Conservation (phyloP, 768 basidiomycete species). For the Rossbeevera mucosa region DNA sequence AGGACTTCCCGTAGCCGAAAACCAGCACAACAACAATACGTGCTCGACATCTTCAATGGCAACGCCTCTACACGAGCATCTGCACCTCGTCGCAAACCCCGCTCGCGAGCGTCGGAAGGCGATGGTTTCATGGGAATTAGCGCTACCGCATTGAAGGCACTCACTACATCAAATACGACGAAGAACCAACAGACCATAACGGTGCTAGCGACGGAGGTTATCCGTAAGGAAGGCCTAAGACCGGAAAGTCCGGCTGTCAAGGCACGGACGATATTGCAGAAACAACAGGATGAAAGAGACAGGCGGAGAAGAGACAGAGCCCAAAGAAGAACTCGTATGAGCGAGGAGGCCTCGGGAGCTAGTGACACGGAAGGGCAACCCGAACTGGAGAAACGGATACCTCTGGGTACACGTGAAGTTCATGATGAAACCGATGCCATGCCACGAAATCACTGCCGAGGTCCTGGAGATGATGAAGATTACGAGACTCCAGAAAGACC, state of each 20-base stretch:
- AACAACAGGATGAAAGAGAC: slow-evolving; percentile 59
- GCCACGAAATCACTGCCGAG: slow-evolving; percentile 46
- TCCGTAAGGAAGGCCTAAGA: slow-evolving; percentile 62
- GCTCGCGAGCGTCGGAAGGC: slow-evolving; percentile 29
- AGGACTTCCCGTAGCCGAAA: slow-evolving; percentile 53
- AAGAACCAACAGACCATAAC: slow-evolving; percentile 65
- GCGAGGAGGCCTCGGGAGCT: slow-evolving; percentile 28
- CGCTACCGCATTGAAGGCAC: slow-evolving; percentile 59
- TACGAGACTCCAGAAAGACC: slow-evolving; percentile 61
- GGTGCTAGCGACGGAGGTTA: slow-evolving; percentile 63
- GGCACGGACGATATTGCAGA: slow-evolving; percentile 61
- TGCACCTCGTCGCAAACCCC: slow-evolving; percentile 43
- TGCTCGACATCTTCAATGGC: slow-evolving; percentile 37
- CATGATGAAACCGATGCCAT: slow-evolving; percentile 27
- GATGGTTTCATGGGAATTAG: slow-evolving; percentile 62
- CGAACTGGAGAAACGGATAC: slow-evolving; percentile 6
- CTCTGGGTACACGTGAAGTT: slow-evolving; percentile 2
- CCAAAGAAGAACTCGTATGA: slow-evolving; percentile 50
- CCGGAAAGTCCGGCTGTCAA: slow-evolving; percentile 81
- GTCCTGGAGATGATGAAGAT: slow-evolving; percentile 79
- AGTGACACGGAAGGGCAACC: slow-evolving; percentile 31
- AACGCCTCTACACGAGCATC: slow-evolving; percentile 26
- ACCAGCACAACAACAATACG: slow-evolving; percentile 30
- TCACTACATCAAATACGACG: slow-evolving; percentile 69
- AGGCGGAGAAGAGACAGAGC: slow-evolving; percentile 55